Percentiles rank a stretch among this genome's conserved stretches.
Conservation (phyloP, 2,329 filamentous ascomycete genomes). For the Akanthomyces muscarius region DNA sequence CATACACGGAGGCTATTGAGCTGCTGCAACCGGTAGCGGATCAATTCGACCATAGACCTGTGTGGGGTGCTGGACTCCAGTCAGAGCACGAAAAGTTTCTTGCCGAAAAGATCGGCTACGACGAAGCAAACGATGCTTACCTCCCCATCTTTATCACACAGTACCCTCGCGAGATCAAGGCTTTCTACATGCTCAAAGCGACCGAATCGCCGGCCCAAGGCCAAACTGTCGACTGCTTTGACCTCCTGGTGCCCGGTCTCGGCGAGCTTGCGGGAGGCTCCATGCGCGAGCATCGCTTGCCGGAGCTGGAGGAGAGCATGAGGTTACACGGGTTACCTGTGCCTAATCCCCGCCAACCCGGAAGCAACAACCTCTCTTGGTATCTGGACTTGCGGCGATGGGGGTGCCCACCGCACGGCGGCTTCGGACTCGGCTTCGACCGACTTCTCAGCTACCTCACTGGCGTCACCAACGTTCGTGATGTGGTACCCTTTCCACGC, state of each 20-base stretch:
- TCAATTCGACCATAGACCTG: constrained; percentile 64
- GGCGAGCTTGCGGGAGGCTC: constrained; percentile 87
- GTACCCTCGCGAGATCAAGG: constrained; percentile 85
- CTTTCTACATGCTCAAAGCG: constrained; percentile 65
- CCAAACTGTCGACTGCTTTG: constrained; percentile 80
- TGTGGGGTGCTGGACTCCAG: constrained; percentile 72
- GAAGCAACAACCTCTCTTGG: constrained; percentile 58
- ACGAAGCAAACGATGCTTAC: constrained; percentile 40
- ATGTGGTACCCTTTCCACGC: constrained; percentile 81
- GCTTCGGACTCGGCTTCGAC: constrained; percentile 88
- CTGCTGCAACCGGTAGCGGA: constrained; percentile 57
- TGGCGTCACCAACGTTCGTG: constrained; percentile 76
- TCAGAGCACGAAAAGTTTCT: constrained; percentile 92
- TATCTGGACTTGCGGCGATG: constrained; percentile 84
- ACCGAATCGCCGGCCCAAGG: constrained; percentile 27
- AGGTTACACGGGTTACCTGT: constrained; percentile 57
- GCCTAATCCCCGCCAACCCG: constrained; percentile 21
- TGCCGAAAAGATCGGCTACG: constrained; percentile 59
- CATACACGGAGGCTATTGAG: constrained; percentile 74
- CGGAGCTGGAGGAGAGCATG: constrained; percentile 68
- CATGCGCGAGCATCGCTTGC: constrained; percentile 76
- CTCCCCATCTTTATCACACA: constrained; percentile 86
- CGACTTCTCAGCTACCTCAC: constrained; percentile 78
- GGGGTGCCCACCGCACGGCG: constrained; percentile 88
- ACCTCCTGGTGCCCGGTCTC: constrained; percentile 78